Conservation (phyloP, 805 yeast species). For the Debaryomyces maramus region DNA sequence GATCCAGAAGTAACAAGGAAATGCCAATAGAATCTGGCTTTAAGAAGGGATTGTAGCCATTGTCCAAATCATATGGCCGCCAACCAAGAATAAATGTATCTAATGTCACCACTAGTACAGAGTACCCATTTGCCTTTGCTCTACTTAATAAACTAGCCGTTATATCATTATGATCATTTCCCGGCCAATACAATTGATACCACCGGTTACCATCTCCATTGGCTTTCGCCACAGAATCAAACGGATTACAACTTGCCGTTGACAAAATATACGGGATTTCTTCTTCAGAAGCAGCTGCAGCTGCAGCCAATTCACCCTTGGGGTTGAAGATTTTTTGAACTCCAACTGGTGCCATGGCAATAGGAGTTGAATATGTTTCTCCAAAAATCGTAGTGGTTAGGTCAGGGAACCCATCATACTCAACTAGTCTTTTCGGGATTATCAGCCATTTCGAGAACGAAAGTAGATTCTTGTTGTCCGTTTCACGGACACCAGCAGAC, state of each 20-base stretch:
- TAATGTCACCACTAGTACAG: too few species aligned
- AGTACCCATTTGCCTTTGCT: too few species aligned
- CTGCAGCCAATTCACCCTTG: constrained; percentile 22
- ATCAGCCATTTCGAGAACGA: background rate
- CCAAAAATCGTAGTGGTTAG: constrained; percentile 20
- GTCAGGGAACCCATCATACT: background rate
- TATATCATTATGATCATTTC: background rate
- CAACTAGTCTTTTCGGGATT: background rate
- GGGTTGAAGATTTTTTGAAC: constrained; percentile 21
- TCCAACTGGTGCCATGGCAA: constrained; percentile 23
- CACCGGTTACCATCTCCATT: background rate
- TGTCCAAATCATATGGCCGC: too few species aligned
- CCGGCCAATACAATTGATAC: constrained; percentile 2
- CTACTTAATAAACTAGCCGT: too few species aligned
- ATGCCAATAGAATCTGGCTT: too few species aligned
- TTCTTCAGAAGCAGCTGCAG: constrained; percentile 20
- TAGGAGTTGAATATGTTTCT: constrained; percentile 15
- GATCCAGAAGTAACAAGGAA: too few species aligned
- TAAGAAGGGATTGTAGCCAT: too few species aligned
- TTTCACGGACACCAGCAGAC: background rate
- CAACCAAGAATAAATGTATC: too few species aligned
- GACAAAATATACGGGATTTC: constrained; percentile 22
- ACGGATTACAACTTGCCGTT: constrained; percentile 19
- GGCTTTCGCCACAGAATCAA: background rate
- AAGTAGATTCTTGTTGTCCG: background rate